phyloP scores from a whole-genome alignment of 108 stramenopile genomes.

The Phaeodactylum tricornutum region DNA sequence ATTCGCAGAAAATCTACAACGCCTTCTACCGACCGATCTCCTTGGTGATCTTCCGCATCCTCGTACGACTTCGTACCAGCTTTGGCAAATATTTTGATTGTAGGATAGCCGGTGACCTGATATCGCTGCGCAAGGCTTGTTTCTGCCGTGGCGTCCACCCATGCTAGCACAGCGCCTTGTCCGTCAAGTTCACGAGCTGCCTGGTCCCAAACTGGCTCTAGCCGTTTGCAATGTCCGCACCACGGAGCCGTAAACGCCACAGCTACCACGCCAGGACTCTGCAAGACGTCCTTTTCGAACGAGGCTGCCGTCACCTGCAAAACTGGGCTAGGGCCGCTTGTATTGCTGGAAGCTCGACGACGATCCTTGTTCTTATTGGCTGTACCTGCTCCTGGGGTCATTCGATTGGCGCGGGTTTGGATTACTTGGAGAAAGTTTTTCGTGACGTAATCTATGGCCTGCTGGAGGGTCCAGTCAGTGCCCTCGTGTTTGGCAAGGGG shows the following conservation, averaged over 20 bases:
- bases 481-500: slow-evolving; percentile 1
- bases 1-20: slow-evolving; percentile 11
- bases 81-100: slow-evolving; percentile 29
- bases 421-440: too few species aligned
- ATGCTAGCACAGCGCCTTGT: slow-evolving; percentile 12
- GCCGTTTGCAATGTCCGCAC: slow-evolving; percentile 27
- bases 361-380: slow-evolving; percentile 9
- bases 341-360: not conserved
- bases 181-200: slow-evolving; percentile 17
- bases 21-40: slow-evolving; percentile 4
- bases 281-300: slow-evolving; percentile 6
- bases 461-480: slow-evolving; percentile 6
- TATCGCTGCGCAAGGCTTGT: slow-evolving; percentile 7
- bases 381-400: slow-evolving; percentile 2
- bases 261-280: slow-evolving; percentile 15
- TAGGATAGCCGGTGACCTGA: slow-evolving; percentile 19
- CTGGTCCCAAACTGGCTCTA: slow-evolving; percentile 21
- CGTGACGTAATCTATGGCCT: slow-evolving; percentile 10
- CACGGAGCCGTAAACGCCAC: slow-evolving; percentile 24
- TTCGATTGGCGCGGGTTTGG: too few species aligned
- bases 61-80: slow-evolving; percentile 12
- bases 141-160: slow-evolving; percentile 26
- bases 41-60: slow-evolving; percentile 19
- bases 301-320: not conserved
- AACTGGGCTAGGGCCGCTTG: not conserved